These are phyloP conservation scores for Boletus pseudopeckii DNA, from an alignment of 768 basidiomycete species.

Conservation along the genomic window DNA sequence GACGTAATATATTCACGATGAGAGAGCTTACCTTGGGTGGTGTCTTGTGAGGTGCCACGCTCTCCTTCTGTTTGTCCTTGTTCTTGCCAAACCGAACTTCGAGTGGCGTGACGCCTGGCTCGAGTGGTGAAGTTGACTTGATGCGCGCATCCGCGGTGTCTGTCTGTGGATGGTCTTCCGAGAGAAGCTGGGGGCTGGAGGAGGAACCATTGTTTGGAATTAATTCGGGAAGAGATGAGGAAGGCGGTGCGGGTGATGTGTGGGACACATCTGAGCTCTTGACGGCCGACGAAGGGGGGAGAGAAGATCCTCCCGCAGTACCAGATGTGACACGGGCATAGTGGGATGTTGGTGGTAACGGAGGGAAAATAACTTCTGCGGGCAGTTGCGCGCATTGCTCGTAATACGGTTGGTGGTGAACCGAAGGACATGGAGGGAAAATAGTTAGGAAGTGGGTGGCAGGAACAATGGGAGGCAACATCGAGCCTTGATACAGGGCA, in stretches of 20 bases:
- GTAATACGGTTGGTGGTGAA: constrained; percentile 75
- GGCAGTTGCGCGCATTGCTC: constrained; percentile 54
- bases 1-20: background rate
- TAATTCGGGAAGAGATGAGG: constrained; percentile 55
- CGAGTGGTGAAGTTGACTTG: constrained; percentile 16
- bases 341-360: constrained; percentile 53
- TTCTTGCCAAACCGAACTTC: constrained; percentile 11
- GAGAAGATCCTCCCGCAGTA: constrained; percentile 7
- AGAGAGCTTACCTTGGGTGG: constrained; percentile 25
- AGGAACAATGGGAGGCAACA: constrained; percentile 23
- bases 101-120: constrained; percentile 5
- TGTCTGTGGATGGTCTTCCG: constrained; percentile 24
- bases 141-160: constrained; percentile 14
- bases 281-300: constrained; percentile 22
- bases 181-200: constrained; percentile 54
- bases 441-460: constrained; percentile 32
- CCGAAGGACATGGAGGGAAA: constrained; percentile 54
- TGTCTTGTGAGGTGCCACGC: constrained; percentile 18
- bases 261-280: constrained; percentile 25
- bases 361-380: constrained; percentile 71
- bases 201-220: constrained; percentile 63
- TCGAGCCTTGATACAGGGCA: constrained; percentile 9
- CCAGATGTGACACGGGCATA: constrained; percentile 33
- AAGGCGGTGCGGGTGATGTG: constrained; percentile 30
- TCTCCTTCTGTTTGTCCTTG: constrained; percentile 21